Conservation (phyloP, 176 grass and related monocot species). For the Typha latifolia region DNA sequence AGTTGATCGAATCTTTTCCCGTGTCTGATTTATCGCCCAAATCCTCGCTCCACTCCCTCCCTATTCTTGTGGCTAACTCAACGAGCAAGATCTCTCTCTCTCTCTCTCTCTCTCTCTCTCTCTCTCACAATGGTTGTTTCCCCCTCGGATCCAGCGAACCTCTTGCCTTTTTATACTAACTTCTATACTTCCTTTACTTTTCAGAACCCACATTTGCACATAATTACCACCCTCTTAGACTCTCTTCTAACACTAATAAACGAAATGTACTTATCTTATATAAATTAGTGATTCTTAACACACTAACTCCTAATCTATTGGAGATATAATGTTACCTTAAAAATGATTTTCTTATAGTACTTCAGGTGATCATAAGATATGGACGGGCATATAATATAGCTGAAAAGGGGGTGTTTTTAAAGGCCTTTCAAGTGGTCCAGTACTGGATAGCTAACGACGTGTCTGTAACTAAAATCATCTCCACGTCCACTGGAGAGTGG, state of each 20-base stretch:
- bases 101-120: neutral
- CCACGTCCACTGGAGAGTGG: neutral
- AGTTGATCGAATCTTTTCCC: constrained; percentile 10
- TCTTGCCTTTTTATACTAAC: neutral
- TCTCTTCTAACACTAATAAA: too few relatives aligned
- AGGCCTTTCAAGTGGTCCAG: neutral
- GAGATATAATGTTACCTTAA: too few relatives aligned
- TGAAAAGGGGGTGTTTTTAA: neutral
- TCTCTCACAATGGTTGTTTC: neutral
- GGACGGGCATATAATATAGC: neutral
- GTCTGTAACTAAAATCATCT: neutral
- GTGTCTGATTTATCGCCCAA: neutral
- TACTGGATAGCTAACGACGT: neutral
- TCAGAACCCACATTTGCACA: neutral
- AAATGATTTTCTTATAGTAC: too few relatives aligned
- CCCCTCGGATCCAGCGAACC: constrained; percentile 6
- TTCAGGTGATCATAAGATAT: neutral
- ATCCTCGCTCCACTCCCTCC: constrained; percentile 15
- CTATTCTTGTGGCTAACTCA: neutral
- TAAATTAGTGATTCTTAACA: too few relatives aligned
- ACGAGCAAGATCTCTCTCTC: neutral
- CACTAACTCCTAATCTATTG: too few relatives aligned
- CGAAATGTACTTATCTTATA: too few relatives aligned
- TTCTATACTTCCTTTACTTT: neutral
- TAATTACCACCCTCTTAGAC: neutral